Base-by-base conservation (phyloP, 2,329 filamentous ascomycete genomes). In the Penicillium sp. region DNA sequence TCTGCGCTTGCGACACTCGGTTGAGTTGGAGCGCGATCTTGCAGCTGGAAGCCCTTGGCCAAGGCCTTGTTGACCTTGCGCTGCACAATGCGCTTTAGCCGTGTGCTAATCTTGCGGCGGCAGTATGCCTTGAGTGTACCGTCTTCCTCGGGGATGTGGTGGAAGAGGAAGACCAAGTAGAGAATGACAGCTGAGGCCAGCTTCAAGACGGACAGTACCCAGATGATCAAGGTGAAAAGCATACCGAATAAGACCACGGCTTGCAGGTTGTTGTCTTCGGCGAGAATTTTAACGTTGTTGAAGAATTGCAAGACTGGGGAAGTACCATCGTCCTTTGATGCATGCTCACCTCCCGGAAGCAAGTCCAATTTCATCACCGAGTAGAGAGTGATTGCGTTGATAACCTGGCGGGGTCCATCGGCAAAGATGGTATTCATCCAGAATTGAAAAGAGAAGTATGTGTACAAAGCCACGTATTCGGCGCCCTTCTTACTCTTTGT, bases 401-500 rank as follows among this genome's bases (percentile, higher is more conserved):
- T 83, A 44, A 87, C 89, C 69, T 96, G 90, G 58, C 94, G 89
- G 20, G 94, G 94, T 0, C 91, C 94, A 68, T 95, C 92, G 62
- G 92, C 95, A 55, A 97, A 79, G 44, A 97, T 79, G 53, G 95
- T 86, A 60, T 92, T 88, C 64, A 97, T 83, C 82, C 92, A 96
- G 38, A 88, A 77, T 70, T 87, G 82, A 72, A 87, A 87, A 25
- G 83, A 87, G 72, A 95, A 96, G 70, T 95, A 96, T 25, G 90
- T 88, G 69, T 96, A 96, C 4, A 96, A 79, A 3, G 92, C 92
- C 59, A 95, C 81, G 64, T 96, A 96, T 69, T 96, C 90, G 51
- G 86, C 86, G 16, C 91, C 90, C 73, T 95, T 95, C 67, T 89
- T 92, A 71, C 88, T 91, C 74, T 92, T 94, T 11, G 92, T 96